Percentiles rank a stretch among this genome's conserved stretches.
Evolutionary conservation across 768 basidiomycete species (phyloP).

Genomic region (Pleurotus sapidus): DNA sequence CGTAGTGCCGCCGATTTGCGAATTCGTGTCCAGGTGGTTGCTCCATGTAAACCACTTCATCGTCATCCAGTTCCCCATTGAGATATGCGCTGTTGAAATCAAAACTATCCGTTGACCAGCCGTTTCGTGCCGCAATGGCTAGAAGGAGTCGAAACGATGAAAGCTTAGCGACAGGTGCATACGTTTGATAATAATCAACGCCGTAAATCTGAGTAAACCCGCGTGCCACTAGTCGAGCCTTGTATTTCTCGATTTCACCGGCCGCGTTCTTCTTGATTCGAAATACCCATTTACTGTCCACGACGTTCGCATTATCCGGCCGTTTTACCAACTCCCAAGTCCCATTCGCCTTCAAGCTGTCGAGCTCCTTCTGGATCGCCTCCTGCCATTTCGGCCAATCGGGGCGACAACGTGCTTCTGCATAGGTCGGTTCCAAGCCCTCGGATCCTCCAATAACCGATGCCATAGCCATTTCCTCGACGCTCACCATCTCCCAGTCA

Average conservation of each 20-base stretch:
- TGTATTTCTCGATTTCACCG: constrained; percentile 1
- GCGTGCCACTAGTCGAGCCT: no score
- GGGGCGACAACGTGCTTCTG: background rate
- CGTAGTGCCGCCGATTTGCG: background rate
- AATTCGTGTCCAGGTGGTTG: background rate
- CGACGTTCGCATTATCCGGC: background rate
- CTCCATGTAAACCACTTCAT: constrained; percentile 12
- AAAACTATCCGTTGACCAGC: background rate
- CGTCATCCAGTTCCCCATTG: background rate
- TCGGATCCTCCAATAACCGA: constrained; percentile 2
- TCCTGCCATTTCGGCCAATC: constrained; percentile 11
- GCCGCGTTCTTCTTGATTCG: background rate
- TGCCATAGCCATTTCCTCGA: background rate
- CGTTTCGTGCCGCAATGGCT: constrained; percentile 3
- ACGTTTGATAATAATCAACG: constrained; percentile 5
- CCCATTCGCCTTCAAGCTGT: background rate
- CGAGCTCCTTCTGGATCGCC: constrained; percentile 4
- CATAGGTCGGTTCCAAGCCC: constrained; percentile 7
- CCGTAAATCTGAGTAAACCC: constrained; percentile 6
- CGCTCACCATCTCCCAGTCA: background rate
- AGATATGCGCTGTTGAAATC: constrained; percentile 6
- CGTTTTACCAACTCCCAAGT: constrained; percentile 8
- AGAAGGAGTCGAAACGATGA: background rate
- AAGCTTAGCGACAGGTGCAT: constrained; percentile 2
- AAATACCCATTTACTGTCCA: constrained; percentile 3